phyloP scores from a whole-genome alignment of 1,284 basidiomycete species.

The Cystobasidium slooffiae region DNA sequence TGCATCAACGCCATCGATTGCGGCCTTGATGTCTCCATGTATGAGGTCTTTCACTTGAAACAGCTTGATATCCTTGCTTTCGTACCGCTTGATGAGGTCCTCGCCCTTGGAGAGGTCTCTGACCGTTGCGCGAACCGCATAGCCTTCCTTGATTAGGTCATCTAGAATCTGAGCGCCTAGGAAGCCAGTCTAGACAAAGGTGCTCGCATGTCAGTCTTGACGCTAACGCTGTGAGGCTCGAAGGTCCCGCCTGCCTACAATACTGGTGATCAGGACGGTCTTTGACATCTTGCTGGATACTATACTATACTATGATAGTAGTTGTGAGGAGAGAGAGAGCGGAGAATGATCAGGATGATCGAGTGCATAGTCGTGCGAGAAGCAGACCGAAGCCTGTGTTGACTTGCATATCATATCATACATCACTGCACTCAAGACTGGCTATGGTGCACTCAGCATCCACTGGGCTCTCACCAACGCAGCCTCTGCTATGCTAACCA shows the following conservation, averaged over 20 bases:
- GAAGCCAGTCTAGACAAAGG: constrained; percentile 16
- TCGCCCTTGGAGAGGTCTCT: constrained; percentile 41
- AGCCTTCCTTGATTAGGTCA: constrained; percentile 42
- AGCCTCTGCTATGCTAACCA: no score
- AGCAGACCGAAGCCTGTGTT: no score
- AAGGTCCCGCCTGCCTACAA: background rate
- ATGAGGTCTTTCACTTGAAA: constrained; percentile 55
- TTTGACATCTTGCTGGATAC: no score
- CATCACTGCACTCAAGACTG: no score
- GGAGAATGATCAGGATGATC: no score
- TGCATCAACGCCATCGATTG: constrained; percentile 52
- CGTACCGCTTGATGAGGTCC: constrained; percentile 44
- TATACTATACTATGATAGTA: no score
- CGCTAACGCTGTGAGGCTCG: background rate
- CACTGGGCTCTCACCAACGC: no score
- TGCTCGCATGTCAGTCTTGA: background rate
- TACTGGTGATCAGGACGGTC: constrained; percentile 27
- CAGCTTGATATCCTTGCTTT: constrained; percentile 42
- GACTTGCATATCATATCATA: no score
- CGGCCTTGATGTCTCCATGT: constrained; percentile 54
- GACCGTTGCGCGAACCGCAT: constrained; percentile 49
- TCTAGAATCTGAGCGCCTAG: constrained; percentile 29
- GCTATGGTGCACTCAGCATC: no score
- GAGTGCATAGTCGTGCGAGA: no score
- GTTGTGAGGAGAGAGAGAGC: no score